phyloP scores from a whole-genome alignment of 192 early-diverging fungal genomes.

The Paraglomus brasilianum region DNA sequence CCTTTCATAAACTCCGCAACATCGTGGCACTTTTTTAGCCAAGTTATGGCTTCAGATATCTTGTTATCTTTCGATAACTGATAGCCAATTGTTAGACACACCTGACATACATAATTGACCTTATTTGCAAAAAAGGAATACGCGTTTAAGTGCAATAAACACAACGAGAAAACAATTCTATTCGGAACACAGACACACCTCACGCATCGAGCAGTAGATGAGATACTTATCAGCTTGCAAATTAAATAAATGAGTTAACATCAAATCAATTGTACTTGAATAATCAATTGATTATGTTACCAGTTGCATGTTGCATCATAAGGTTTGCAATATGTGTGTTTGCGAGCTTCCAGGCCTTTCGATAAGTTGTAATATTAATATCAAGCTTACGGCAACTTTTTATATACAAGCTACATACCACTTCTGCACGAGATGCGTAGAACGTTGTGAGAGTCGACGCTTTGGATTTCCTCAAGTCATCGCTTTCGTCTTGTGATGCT shows the following conservation, averaged over 20 bases:
- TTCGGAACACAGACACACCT: neutral
- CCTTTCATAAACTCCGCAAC: neutral
- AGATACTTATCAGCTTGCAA: slow-evolving; percentile 10
- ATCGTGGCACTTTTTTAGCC: slow-evolving; percentile 29
- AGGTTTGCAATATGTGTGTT: slow-evolving; percentile 29
- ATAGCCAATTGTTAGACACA: slow-evolving; percentile 23
- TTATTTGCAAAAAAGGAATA: neutral
- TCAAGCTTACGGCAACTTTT: neutral
- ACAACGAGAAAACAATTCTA: neutral
- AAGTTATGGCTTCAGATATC: slow-evolving; percentile 24
- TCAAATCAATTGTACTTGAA: neutral
- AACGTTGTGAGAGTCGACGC: slow-evolving; percentile 8
- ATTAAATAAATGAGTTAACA: neutral
- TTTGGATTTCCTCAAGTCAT: neutral
- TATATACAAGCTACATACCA: neutral
- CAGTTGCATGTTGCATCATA: slow-evolving; percentile 29
- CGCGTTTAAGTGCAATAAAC: neutral
- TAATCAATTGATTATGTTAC: neutral
- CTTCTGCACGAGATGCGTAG: slow-evolving; percentile 30
- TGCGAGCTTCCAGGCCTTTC: slow-evolving; percentile 29
- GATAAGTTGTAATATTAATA: neutral
- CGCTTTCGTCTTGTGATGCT: slow-evolving; percentile 8
- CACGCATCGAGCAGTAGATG: neutral
- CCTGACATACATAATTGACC: slow-evolving; percentile 28
- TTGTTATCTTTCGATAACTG: slow-evolving; percentile 23